Evolutionary conservation across 345 rosid genomes (phyloP).

Genomic region (Euphorbia tirucalli): DNA sequence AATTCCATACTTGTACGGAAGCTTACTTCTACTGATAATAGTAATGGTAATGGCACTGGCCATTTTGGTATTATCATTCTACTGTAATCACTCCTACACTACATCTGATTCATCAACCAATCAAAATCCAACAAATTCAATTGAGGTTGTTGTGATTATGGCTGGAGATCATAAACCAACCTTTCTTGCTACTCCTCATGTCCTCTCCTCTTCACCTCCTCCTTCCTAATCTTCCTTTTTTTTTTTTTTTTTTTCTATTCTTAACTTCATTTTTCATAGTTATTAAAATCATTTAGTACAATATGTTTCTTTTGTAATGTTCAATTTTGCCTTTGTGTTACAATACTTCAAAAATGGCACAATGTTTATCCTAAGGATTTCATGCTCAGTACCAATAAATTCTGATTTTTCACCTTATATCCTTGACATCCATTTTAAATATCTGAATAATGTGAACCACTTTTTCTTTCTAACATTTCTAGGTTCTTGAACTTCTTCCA

Average conservation of each 20-base stretch:
- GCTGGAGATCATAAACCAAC: slow-evolving; percentile 54
- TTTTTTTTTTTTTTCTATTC: background rate
- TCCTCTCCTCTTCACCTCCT: background rate
- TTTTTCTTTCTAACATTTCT: too few species aligned
- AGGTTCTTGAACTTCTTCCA: too few species aligned
- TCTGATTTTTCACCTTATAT: too few species aligned
- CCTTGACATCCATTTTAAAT: too few species aligned
- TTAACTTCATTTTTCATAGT: too few species aligned
- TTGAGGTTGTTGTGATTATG: slow-evolving; percentile 46
- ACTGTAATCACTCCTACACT: background rate
- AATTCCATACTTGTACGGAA: slow-evolving; percentile 47
- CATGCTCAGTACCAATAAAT: too few species aligned
- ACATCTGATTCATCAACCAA: background rate
- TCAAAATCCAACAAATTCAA: background rate
- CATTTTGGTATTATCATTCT: slow-evolving; percentile 32
- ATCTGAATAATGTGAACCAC: too few species aligned
- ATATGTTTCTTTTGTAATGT: background rate
- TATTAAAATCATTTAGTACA: too few species aligned
- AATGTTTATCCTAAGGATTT: too few species aligned
- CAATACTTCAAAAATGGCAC: too few species aligned
- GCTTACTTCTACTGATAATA: slow-evolving; percentile 34
- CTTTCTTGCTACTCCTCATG: slow-evolving; percentile 41
- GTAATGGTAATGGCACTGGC: slow-evolving; percentile 39
- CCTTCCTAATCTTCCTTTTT: background rate
- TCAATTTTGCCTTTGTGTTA: background rate